A percentile compares a stretch with the other conserved stretches of the same genome.
phyloP scores from a whole-genome alignment of 2,329 filamentous ascomycete species.

The Stylonectria norvegica region DNA sequence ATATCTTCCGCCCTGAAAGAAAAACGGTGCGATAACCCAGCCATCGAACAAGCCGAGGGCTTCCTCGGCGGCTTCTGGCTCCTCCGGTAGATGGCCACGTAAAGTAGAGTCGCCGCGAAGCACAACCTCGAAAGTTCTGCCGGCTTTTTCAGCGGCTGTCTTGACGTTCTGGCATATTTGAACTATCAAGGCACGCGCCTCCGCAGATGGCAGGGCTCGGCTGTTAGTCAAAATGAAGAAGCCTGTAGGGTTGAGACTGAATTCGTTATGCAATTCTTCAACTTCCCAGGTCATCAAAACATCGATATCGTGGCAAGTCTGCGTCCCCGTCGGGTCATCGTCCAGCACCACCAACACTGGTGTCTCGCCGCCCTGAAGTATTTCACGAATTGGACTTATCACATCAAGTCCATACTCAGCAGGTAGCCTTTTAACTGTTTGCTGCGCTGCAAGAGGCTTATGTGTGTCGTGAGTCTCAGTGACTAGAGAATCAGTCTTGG shows the following conservation, averaged over 20 bases:
- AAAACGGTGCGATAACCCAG: conserved; percentile 55
- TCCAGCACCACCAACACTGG: conserved; percentile 44
- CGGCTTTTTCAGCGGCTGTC: conserved; percentile 38
- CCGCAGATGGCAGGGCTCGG: conserved; percentile 46
- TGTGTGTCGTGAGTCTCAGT: too few species aligned
- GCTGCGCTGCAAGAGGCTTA: conserved; percentile 16
- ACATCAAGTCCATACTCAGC: conserved; percentile 20
- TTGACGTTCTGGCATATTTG: conserved; percentile 49
- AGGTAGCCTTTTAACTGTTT: conserved; percentile 23
- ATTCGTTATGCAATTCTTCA: conserved; percentile 41
- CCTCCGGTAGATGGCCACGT: conserved; percentile 52
- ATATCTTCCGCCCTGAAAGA: conserved; percentile 53
- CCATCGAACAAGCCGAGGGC: conserved; percentile 47
- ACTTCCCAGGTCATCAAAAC: conserved; percentile 54
- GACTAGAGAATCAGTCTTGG: neutral
- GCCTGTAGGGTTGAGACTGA: conserved; percentile 38
- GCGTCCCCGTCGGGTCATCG: conserved; percentile 57
- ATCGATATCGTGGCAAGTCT: conserved; percentile 55
- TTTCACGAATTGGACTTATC: conserved; percentile 14
- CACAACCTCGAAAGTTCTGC: conserved; percentile 49
- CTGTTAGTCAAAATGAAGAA: conserved; percentile 61
- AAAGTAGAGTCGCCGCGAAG: conserved; percentile 54
- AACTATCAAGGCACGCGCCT: conserved; percentile 43
- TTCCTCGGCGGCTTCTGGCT: conserved; percentile 48
- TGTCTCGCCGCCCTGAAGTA: conserved; percentile 18